Conservation (phyloP, 495 filamentous ascomycete species). For the Aspergillus indologenus region DNA sequence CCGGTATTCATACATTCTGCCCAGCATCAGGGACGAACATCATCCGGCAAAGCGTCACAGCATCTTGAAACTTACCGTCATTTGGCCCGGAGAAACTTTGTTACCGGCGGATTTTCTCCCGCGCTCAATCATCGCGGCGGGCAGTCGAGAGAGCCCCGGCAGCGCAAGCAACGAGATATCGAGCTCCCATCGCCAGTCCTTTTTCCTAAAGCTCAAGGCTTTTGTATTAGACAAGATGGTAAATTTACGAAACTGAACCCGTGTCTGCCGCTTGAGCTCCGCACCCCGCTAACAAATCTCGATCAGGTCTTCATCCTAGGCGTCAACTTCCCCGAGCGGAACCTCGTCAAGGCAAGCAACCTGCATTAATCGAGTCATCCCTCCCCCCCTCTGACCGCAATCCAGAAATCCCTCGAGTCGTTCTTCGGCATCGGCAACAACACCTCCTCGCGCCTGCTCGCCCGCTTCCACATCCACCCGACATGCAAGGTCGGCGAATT, state of each 20-base stretch:
- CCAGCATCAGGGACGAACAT: background rate
- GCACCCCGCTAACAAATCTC: constrained; percentile 5
- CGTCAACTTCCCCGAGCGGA: constrained; percentile 77
- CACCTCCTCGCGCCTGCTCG: constrained; percentile 68
- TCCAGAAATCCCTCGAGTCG: constrained; percentile 73
- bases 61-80: constrained; percentile 9
- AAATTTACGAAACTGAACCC: background rate
- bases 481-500: constrained; percentile 71
- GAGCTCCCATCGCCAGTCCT: background rate
- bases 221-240: constrained; percentile 33
- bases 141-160: constrained; percentile 19
- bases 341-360: constrained; percentile 69
- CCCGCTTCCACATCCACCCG: constrained; percentile 82
- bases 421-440: constrained; percentile 89
- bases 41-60: background rate
- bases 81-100: constrained; percentile 36
- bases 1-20: too few species aligned
- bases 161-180: background rate
- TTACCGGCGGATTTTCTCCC: constrained; percentile 35
- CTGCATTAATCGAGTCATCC: constrained; percentile 11
- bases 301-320: constrained; percentile 76
- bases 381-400: constrained; percentile 15
- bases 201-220: background rate
- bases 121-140: constrained; percentile 12
- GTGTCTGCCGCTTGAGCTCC: background rate